Conservation (phyloP, 2,329 filamentous ascomycete genomes). For the Calonectria hongkongensis region DNA sequence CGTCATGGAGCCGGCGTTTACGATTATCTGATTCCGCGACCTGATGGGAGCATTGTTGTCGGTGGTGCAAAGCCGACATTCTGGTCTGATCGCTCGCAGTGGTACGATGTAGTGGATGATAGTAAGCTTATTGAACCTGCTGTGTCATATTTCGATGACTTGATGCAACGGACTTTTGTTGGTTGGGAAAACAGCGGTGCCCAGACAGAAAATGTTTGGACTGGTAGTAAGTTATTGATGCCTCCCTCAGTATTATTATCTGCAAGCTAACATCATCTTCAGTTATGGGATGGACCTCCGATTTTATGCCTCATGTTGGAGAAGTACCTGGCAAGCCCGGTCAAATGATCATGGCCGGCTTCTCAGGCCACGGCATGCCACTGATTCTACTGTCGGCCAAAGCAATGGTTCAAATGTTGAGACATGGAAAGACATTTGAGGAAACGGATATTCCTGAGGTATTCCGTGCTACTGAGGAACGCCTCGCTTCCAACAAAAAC, state of each 20-base stretch:
- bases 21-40: slow-evolving; percentile 27
- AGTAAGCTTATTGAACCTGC: slow-evolving; percentile 1
- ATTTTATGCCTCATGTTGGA: slow-evolving; percentile 65
- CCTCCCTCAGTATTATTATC: not conserved
- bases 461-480: slow-evolving; percentile 7
- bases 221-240: slow-evolving; percentile 25
- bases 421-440: slow-evolving; percentile 55
- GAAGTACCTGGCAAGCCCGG: slow-evolving; percentile 56
- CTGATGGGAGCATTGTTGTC: slow-evolving; percentile 27
- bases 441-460: slow-evolving; percentile 59
- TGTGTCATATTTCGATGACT: slow-evolving; percentile 9
- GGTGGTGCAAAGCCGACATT: slow-evolving; percentile 25
- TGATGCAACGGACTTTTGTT: slow-evolving; percentile 22
- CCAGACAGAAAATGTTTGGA: slow-evolving; percentile 21
- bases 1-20: slow-evolving; percentile 1
- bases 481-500: slow-evolving; percentile 6
- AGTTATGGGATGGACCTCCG: slow-evolving; percentile 64
- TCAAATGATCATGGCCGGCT: slow-evolving; percentile 66
- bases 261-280: not conserved
- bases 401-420: slow-evolving; percentile 64
- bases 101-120: slow-evolving; percentile 19
- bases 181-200: slow-evolving; percentile 29
- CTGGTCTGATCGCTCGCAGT: slow-evolving; percentile 11
- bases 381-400: slow-evolving; percentile 63
- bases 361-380: slow-evolving; percentile 71